Percentiles rank a stretch among this genome's conserved stretches.
These are phyloP conservation scores for Myriangium duriaei DNA, from an alignment of 2,329 filamentous ascomycete genomes.

Conservation along the genomic window DNA sequence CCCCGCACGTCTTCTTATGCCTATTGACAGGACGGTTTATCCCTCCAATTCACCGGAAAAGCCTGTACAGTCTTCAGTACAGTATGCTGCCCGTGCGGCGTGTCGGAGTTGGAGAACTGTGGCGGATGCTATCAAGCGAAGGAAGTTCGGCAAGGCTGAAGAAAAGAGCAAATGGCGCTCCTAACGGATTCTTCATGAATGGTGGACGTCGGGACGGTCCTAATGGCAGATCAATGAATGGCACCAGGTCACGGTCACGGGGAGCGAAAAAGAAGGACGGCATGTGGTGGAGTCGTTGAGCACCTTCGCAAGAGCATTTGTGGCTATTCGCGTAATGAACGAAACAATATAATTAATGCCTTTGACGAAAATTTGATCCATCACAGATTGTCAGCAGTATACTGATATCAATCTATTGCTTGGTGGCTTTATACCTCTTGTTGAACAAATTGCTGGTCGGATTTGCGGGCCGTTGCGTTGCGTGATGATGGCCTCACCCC, in stretches of 20 bases:
- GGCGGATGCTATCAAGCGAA: constrained; percentile 34
- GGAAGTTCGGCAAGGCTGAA: constrained; percentile 10
- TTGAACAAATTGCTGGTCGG: too few relatives aligned
- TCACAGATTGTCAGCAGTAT: too few relatives aligned
- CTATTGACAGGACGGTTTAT: constrained; percentile 85
- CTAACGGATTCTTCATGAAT: constrained; percentile 16
- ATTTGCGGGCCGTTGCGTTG: too few relatives aligned
- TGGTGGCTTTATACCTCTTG: too few relatives aligned
- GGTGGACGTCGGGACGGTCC: constrained; percentile 4
- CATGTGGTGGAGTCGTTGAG: constrained; percentile 19
- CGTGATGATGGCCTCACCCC: too few relatives aligned
- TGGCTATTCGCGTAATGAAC: too few relatives aligned
- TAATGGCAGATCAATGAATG: constrained; percentile 4
- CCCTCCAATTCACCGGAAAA: constrained; percentile 86
- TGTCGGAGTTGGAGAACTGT: constrained; percentile 73
- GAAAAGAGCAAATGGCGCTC: constrained; percentile 11
- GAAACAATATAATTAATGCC: too few relatives aligned
- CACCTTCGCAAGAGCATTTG: too few relatives aligned
- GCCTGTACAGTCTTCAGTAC: constrained; percentile 92
- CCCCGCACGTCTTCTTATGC: constrained; percentile 74
- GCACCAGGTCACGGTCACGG: constrained; percentile 10
- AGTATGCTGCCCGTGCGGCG: constrained; percentile 84
- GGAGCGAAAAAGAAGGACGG: constrained; percentile 13
- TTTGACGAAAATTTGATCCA: too few relatives aligned
- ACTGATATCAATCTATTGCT: too few relatives aligned